Conservation (phyloP, 345 rosid species). For the Fremontodendron californicum region DNA sequence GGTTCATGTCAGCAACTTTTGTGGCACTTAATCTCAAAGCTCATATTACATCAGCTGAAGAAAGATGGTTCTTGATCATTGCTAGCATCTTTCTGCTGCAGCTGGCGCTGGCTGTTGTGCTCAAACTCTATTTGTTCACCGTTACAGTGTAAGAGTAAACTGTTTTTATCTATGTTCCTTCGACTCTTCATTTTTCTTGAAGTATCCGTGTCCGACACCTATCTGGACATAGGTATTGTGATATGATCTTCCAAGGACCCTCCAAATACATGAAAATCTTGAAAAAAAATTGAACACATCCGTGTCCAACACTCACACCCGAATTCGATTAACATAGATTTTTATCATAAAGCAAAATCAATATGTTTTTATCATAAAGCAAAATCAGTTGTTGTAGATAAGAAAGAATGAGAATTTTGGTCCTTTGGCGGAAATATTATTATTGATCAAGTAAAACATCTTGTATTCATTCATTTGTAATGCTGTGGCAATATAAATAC, state of each 20-base stretch:
- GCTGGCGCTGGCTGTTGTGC: constrained; percentile 71
- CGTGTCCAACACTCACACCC: too few species aligned
- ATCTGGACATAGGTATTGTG: too few species aligned
- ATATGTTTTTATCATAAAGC: too few species aligned
- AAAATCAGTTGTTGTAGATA: constrained; percentile 24
- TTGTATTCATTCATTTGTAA: constrained; percentile 29
- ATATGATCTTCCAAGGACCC: too few species aligned
- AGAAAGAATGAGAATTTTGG: constrained; percentile 1
- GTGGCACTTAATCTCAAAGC: constrained; percentile 89
- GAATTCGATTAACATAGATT: too few species aligned
- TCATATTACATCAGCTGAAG: constrained; percentile 83
- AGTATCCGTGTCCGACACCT: too few species aligned
- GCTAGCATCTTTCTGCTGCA: constrained; percentile 83
- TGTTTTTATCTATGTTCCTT: too few species aligned
- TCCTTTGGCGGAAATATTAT: constrained; percentile 1
- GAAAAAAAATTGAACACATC: too few species aligned
- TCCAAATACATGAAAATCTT: too few species aligned
- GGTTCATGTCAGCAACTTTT: constrained; percentile 93
- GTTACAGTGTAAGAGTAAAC: constrained; percentile 42
- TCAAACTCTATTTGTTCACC: constrained; percentile 86
- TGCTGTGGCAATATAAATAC: background rate
- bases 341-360: too few species aligned
- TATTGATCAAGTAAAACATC: constrained; percentile 6
- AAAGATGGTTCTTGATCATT: constrained; percentile 80
- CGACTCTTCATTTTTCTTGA: too few species aligned